phyloP scores from a whole-genome alignment of 108 stramenopile species.

The Cyclostephanos tholiformis region DNA sequence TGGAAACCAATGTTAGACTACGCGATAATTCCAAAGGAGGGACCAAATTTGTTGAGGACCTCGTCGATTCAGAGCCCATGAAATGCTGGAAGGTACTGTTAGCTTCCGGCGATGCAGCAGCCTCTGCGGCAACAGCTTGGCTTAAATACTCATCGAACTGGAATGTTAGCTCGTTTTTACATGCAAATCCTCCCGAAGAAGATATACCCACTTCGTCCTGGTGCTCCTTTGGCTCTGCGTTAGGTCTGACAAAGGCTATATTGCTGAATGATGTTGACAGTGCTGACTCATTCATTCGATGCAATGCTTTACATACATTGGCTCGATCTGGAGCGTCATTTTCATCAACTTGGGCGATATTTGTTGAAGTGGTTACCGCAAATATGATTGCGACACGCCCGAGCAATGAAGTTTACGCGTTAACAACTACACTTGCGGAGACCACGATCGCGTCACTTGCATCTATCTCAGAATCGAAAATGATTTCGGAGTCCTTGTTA shows the following conservation, averaged over 20 bases:
- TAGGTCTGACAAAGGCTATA: conserved; percentile 8
- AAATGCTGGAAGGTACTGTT: conserved; percentile 35
- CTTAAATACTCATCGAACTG: conserved; percentile 12
- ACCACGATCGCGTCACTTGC: conserved; percentile 18
- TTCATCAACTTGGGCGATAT: conserved; percentile 30
- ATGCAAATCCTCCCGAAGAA: conserved; percentile 33
- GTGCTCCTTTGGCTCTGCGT: conserved; percentile 29
- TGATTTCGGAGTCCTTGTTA: conserved; percentile 31
- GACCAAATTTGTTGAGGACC: conserved; percentile 32
- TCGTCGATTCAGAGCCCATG: conserved; percentile 30
- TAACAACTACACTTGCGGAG: conserved; percentile 24
- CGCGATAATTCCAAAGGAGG: conserved; percentile 14
- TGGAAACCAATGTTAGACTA: conserved; percentile 32
- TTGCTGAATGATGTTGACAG: not conserved
- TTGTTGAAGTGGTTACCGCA: conserved; percentile 27
- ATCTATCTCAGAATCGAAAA: conserved; percentile 29
- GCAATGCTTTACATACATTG: conserved; percentile 24
- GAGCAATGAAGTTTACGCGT: conserved; percentile 5
- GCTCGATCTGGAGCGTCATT: conserved; percentile 17
- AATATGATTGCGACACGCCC: conserved; percentile 16
- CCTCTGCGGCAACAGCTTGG: conserved; percentile 41
- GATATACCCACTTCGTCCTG: conserved; percentile 16
- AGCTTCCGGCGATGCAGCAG: conserved; percentile 10
- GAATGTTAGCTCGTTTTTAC: conserved; percentile 25
- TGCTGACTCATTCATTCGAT: conserved; percentile 1